Percentiles rank a stretch among this genome's conserved stretches.
These are phyloP conservation scores for Microstegium vimineum DNA, from an alignment of 176 grass and related monocot species.

Conservation along the genomic window DNA sequence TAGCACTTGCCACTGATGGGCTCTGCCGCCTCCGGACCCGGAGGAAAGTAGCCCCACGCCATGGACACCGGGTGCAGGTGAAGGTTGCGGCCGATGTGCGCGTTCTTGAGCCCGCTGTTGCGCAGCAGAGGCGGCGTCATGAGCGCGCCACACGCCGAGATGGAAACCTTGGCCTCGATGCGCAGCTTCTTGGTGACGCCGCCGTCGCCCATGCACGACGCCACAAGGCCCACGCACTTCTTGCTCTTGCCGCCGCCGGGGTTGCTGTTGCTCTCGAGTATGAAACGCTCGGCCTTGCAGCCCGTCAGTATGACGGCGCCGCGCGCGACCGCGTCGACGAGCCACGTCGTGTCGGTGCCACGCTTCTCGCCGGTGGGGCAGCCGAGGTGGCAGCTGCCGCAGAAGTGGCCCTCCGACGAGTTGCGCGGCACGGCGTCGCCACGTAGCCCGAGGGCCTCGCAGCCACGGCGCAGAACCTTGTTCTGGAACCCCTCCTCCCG, in stretches of 20 bases:
- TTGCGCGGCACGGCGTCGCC: slow-evolving; percentile 51
- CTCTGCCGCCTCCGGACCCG: not conserved
- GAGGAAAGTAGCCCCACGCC: slow-evolving; percentile 97
- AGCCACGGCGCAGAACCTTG: slow-evolving; percentile 47
- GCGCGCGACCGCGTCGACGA: slow-evolving; percentile 49
- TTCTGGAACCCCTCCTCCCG: slow-evolving; percentile 65
- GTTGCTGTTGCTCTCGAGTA: slow-evolving; percentile 30
- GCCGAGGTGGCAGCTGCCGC: slow-evolving; percentile 49
- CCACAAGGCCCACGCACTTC: slow-evolving; percentile 62
- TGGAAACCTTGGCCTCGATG: slow-evolving; percentile 60
- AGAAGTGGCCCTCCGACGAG: slow-evolving; percentile 57
- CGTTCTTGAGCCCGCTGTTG: slow-evolving; percentile 57
- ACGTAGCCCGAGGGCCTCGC: slow-evolving; percentile 41
- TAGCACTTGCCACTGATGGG: slow-evolving; percentile 53
- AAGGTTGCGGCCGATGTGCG: slow-evolving; percentile 80
- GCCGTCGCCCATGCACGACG: slow-evolving; percentile 18
- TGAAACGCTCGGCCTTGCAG: slow-evolving; percentile 48
- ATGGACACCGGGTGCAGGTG: slow-evolving; percentile 78
- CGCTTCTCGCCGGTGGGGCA: slow-evolving; percentile 57
- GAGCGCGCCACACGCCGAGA: slow-evolving; percentile 69
- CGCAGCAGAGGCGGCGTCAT: slow-evolving; percentile 60
- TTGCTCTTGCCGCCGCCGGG: slow-evolving; percentile 9
- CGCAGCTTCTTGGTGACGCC: slow-evolving; percentile 49
- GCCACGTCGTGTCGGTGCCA: slow-evolving; percentile 71
- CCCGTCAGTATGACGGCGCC: slow-evolving; percentile 54